A percentile compares a stretch with the other conserved stretches of the same genome.
Evolutionary conservation across 306 rosid genomes (phyloP).

Genomic region (Trifolium fragiferum): DNA sequence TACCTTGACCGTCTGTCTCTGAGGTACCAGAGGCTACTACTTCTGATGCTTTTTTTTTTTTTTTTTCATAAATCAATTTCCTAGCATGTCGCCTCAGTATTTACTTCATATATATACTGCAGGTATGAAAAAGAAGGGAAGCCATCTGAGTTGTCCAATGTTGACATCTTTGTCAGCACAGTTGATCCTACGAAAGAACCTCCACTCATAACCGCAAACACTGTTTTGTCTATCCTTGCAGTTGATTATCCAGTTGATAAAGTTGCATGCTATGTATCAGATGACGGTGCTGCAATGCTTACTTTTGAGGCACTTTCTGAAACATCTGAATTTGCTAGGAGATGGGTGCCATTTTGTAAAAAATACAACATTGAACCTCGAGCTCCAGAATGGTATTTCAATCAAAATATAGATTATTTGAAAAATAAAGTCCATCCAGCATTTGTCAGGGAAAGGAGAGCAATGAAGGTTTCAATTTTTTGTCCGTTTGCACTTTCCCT

Average conservation of each 20-base stretch:
- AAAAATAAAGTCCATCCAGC: conserved; percentile 76
- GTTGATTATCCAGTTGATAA: conserved; percentile 82
- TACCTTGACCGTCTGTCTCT: conserved; percentile 79
- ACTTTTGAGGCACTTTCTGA: conserved; percentile 87
- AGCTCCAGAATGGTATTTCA: conserved; percentile 85
- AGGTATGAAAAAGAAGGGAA: conserved; percentile 87
- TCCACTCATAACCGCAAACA: conserved; percentile 80
- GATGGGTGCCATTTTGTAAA: conserved; percentile 80
- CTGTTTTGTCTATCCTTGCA: conserved; percentile 78
- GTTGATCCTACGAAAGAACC: conserved; percentile 87
- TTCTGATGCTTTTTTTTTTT: conserved; percentile 9
- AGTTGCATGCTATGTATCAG: conserved; percentile 86
- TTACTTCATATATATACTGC: conserved; percentile 30
- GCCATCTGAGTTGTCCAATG: conserved; percentile 69
- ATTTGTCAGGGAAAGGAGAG: conserved; percentile 79
- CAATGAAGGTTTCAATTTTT: conserved; percentile 65
- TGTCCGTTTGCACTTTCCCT: background rate
- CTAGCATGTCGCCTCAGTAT: conserved; percentile 11
- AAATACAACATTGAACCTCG: conserved; percentile 70
- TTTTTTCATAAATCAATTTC: conserved; percentile 5
- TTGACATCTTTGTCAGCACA: conserved; percentile 81
- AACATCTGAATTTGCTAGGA: conserved; percentile 82
- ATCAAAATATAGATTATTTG: conserved; percentile 74
- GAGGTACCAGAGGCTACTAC: conserved; percentile 49
- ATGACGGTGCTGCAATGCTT: conserved; percentile 93